phyloP scores from a whole-genome alignment of 176 grass and related monocot species.

The Rhipidocladum racemiflorum region DNA sequence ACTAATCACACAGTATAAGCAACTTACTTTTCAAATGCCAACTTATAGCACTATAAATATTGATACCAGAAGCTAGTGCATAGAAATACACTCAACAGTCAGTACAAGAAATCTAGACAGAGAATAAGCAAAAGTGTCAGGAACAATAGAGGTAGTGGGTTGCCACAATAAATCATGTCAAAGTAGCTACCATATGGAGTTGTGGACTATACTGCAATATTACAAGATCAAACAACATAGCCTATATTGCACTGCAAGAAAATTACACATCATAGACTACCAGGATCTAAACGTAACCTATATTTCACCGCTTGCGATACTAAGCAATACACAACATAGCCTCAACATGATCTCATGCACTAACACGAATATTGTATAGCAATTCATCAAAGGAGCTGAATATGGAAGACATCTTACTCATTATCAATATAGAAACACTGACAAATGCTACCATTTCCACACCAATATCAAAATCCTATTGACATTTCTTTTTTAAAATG shows the following conservation, averaged over 20 bases:
- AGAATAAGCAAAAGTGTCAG: background rate
- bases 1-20: background rate
- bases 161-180: background rate
- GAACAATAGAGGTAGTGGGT: background rate
- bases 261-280: background rate
- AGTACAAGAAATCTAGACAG: background rate
- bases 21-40: background rate
- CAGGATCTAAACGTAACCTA: background rate
- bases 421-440: background rate
- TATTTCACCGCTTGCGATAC: background rate
- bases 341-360: background rate
- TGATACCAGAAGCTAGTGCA: background rate
- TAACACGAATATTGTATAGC: background rate
- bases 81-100: background rate
- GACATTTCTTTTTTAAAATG: background rate
- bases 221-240: background rate
- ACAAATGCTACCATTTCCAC: background rate
- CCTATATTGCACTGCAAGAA: background rate
- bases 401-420: background rate
- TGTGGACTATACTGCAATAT: background rate
- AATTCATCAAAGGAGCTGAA: constrained; percentile 1
- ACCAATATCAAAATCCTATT: background rate
- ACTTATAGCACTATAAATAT: background rate
- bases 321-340: background rate
- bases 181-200: constrained; percentile 7